These are phyloP conservation scores for Pseudopyrenochaeta lycopersici DNA, from an alignment of 2,329 filamentous ascomycete genomes.

Conservation along the genomic window DNA sequence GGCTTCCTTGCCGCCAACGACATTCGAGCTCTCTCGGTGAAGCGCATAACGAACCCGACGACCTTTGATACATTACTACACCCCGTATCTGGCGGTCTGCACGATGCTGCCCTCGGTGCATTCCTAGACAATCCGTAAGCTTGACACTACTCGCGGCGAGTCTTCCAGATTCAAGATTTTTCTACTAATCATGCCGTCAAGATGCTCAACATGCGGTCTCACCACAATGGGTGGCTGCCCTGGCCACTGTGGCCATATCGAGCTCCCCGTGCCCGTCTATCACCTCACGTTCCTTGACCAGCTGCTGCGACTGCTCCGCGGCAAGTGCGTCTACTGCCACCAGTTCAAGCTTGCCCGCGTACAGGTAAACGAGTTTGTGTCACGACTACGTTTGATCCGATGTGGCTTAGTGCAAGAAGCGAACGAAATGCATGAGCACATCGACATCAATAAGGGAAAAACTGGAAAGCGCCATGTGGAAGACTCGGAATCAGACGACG, in stretches of 20 bases:
- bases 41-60: constrained; percentile 88
- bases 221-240: constrained; percentile 79
- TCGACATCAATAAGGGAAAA: constrained; percentile 52
- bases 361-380: constrained; percentile 79
- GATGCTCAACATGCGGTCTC: constrained; percentile 92
- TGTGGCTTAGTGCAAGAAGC: constrained; percentile 81
- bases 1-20: constrained; percentile 82
- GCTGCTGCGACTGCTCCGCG: constrained; percentile 81
- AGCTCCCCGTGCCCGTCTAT: constrained; percentile 91
- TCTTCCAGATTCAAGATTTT: background rate
- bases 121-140: constrained; percentile 84
- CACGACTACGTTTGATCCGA: constrained; percentile 85
- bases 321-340: constrained; percentile 91
- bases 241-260: constrained; percentile 94
- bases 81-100: constrained; percentile 87
- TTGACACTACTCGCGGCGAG: constrained; percentile 11
- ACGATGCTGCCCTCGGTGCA: constrained; percentile 89
- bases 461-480: constrained; percentile 51
- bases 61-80: constrained; percentile 95
- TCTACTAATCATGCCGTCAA: constrained; percentile 49
- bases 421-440: constrained; percentile 57
- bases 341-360: constrained; percentile 81
- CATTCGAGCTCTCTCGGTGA: constrained; percentile 89
- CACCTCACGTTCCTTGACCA: constrained; percentile 98
- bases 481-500: constrained; percentile 69